Conservation (phyloP, 2,329 filamentous ascomycete species). For the Pezicula rhizophila region DNA sequence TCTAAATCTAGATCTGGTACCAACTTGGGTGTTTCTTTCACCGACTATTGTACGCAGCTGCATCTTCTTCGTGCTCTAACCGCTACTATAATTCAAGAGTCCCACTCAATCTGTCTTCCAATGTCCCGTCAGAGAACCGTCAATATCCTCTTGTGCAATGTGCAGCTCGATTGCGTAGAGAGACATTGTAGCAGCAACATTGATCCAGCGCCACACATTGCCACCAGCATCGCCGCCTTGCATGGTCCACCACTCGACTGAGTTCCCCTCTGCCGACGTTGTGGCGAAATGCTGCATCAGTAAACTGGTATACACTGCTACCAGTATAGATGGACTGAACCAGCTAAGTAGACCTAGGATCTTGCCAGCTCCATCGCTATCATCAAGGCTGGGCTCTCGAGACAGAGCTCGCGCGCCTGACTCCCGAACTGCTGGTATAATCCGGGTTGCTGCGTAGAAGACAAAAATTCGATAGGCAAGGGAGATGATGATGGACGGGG, state of each 20-base stretch:
- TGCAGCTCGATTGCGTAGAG: constrained; percentile 89
- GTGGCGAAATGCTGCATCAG: constrained; percentile 92
- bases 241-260: constrained; percentile 75
- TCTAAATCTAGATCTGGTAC: background rate
- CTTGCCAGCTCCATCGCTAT: constrained; percentile 74
- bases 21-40: background rate
- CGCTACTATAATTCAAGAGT: background rate
- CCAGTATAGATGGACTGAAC: constrained; percentile 91
- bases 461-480: constrained; percentile 90
- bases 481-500: constrained; percentile 91
- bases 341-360: constrained; percentile 80
- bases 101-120: constrained; percentile 82
- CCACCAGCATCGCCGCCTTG: constrained; percentile 77
- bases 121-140: constrained; percentile 66
- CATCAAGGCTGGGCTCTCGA: constrained; percentile 79
- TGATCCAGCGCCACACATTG: constrained; percentile 90
- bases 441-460: constrained; percentile 89
- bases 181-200: constrained; percentile 80
- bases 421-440: constrained; percentile 89
- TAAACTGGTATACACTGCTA: constrained; percentile 93
- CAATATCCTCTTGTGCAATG: constrained; percentile 75
- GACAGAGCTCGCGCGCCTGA: constrained; percentile 77
- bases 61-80: background rate
- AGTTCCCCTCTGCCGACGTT: constrained; percentile 54
- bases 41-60: background rate